phyloP scores from a whole-genome alignment of 139 green algal genomes.

The Edaphochlamys debaryana region DNA sequence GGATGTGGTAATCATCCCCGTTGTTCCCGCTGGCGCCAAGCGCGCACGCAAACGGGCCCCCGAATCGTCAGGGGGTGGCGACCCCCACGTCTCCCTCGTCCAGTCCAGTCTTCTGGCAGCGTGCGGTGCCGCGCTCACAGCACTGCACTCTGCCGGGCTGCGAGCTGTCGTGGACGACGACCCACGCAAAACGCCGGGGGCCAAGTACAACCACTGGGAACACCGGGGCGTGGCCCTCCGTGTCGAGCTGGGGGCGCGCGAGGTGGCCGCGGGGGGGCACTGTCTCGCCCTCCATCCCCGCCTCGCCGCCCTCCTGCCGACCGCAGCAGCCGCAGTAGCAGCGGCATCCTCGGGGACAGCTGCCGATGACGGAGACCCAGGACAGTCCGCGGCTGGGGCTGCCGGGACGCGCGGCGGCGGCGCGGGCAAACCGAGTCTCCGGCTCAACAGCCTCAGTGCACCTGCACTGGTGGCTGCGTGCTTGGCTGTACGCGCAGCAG shows the following conservation, averaged over 20 bases:
- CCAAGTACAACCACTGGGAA: conserved; percentile 37
- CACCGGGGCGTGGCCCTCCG: conserved; percentile 21
- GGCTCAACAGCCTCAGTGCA: background rate
- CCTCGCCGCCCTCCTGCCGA: background rate
- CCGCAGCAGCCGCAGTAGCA: background rate
- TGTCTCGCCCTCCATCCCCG: conserved; percentile 21
- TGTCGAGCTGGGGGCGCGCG: conserved; percentile 1
- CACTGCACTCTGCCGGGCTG: background rate
- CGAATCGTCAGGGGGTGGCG: too few species aligned
- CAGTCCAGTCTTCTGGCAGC: too few species aligned
- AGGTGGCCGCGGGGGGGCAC: background rate
- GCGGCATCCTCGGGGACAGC: too few species aligned
- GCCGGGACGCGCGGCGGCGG: background rate
- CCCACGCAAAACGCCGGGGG: conserved; percentile 4
- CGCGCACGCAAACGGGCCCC: background rate
- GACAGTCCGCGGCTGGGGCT: background rate
- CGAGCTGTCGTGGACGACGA: background rate
- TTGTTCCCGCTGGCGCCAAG: background rate
- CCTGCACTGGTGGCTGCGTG: conserved; percentile 8
- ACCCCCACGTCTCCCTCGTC: too few species aligned
- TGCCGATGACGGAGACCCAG: too few species aligned
- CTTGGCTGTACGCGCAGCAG: background rate
- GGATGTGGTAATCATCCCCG: conserved; percentile 22
- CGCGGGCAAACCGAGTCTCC: background rate
- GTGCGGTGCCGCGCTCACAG: background rate